Percentiles rank a stretch among this genome's conserved stretches.
Evolutionary conservation across 192 early-diverging fungal species (phyloP).

Genomic region (Coemansia sp.): DNA sequence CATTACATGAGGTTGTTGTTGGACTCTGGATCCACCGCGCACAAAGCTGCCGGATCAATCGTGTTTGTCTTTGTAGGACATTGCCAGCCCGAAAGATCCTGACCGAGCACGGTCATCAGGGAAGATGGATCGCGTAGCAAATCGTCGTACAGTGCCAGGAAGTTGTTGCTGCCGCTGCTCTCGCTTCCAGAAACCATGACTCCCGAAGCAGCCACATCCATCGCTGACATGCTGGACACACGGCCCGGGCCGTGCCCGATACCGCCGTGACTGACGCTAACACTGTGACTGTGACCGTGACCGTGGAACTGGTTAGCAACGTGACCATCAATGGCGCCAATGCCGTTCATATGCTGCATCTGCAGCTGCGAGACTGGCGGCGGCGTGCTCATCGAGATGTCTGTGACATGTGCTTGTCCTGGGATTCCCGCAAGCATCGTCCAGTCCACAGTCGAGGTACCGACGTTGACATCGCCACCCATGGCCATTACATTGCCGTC

Average conservation of each 20-base stretch:
- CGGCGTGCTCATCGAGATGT: slow-evolving; percentile 15
- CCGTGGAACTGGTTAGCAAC: slow-evolving; percentile 4
- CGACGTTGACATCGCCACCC: slow-evolving; percentile 15
- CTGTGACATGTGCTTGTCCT: slow-evolving; percentile 17
- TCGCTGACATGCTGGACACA: slow-evolving; percentile 10
- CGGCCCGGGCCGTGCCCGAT: slow-evolving; percentile 10
- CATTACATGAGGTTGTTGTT: slow-evolving; percentile 23
- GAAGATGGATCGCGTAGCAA: slow-evolving; percentile 51
- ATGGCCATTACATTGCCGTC: slow-evolving; percentile 28
- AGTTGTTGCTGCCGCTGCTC: slow-evolving; percentile 20
- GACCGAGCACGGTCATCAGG: slow-evolving; percentile 50
- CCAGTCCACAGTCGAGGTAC: slow-evolving; percentile 40
- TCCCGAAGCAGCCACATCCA: slow-evolving; percentile 16
- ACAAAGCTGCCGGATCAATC: slow-evolving; percentile 52
- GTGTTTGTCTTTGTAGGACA: slow-evolving; percentile 52
- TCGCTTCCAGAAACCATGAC: slow-evolving; percentile 10
- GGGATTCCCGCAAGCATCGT: slow-evolving; percentile 44
- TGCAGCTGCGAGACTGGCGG: slow-evolving; percentile 5
- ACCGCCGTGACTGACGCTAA: slow-evolving; percentile 16
- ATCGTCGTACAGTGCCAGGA: slow-evolving; percentile 49
- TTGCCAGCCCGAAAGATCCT: slow-evolving; percentile 52
- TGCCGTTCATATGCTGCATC: slow-evolving; percentile 40
- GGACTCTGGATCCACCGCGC: slow-evolving; percentile 52
- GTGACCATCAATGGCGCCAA: slow-evolving; percentile 22
- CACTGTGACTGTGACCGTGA: slow-evolving; percentile 10